Evolutionary conservation across 805 yeast species (phyloP).

Genomic region (Candida corydali): DNA sequence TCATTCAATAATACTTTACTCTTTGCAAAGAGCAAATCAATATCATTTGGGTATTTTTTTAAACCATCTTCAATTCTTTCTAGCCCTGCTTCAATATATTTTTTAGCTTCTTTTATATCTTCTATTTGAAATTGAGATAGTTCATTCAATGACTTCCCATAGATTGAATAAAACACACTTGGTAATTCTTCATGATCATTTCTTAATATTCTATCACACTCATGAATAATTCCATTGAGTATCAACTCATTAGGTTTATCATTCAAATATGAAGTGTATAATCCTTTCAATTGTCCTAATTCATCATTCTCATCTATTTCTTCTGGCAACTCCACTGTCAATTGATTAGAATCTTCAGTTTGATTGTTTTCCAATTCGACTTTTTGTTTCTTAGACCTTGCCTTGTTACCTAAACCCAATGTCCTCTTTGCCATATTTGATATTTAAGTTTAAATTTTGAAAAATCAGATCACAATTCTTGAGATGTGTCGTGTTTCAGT

Average conservation of each 20-base stretch:
- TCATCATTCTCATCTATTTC: constrained; percentile 75
- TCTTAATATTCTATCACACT: constrained; percentile 77
- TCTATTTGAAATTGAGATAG: constrained; percentile 52
- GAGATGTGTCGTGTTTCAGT: neutral
- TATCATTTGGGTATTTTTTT: constrained; percentile 42
- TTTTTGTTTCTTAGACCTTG: constrained; percentile 45
- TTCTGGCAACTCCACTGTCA: constrained; percentile 62
- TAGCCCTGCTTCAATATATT: constrained; percentile 64
- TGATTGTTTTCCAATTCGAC: constrained; percentile 15
- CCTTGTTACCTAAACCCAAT: constrained; percentile 41
- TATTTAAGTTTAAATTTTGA: too few species aligned
- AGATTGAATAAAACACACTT: constrained; percentile 64
- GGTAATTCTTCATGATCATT: constrained; percentile 27
- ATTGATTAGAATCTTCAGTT: constrained; percentile 14
- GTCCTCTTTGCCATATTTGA: constrained; percentile 26
- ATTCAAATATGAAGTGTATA: constrained; percentile 64
- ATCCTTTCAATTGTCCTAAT: constrained; percentile 66
- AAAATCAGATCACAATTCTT: too few species aligned
- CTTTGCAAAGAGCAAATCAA: constrained; percentile 48
- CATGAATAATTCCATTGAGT: constrained; percentile 84
- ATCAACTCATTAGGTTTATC: constrained; percentile 61
- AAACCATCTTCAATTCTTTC: constrained; percentile 66
- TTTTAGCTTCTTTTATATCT: constrained; percentile 33
- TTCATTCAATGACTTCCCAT: constrained; percentile 68
- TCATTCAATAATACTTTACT: constrained; percentile 53